phyloP scores from a whole-genome alignment of 139 green algal genomes.

The Auxenochlorella pyrenoidosa region DNA sequence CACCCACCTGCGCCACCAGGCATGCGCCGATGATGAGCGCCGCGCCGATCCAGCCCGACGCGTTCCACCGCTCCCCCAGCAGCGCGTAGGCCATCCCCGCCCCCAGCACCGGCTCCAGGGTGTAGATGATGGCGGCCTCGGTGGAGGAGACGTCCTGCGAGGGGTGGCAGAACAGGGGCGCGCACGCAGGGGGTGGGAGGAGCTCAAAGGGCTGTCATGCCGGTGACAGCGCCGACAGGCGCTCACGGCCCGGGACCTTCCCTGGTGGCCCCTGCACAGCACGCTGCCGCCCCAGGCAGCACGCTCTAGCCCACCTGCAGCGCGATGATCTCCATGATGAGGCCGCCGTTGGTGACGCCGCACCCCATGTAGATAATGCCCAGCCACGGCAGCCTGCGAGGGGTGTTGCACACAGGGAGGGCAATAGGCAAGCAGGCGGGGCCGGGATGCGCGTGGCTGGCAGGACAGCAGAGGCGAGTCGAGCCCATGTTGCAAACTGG shows the following conservation, averaged over 20 bases:
- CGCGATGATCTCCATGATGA: constrained; percentile 47
- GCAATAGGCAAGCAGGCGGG: not conserved
- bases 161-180: constrained; percentile 48
- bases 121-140: constrained; percentile 81
- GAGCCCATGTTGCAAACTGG: too few relatives aligned
- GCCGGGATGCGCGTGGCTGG: too few relatives aligned
- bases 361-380: constrained; percentile 68
- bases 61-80: constrained; percentile 76
- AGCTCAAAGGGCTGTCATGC: too few relatives aligned
- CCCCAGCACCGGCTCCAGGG: constrained; percentile 69
- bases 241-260: too few relatives aligned
- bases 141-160: constrained; percentile 68
- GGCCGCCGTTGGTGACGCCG: constrained; percentile 66
- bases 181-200: too few relatives aligned
- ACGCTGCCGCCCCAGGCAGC: too few relatives aligned
- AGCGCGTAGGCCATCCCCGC: constrained; percentile 63
- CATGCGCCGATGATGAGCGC: constrained; percentile 65
- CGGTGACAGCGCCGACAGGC: too few relatives aligned
- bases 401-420: not conserved
- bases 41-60: constrained; percentile 69
- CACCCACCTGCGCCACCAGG: constrained; percentile 45
- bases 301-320: constrained; percentile 25
- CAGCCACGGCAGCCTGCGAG: constrained; percentile 48
- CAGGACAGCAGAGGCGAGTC: too few relatives aligned
- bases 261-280: too few relatives aligned